These are phyloP conservation scores for Penicillium diatomitis DNA, from an alignment of 495 filamentous ascomycete genomes.

Conservation along the genomic window DNA sequence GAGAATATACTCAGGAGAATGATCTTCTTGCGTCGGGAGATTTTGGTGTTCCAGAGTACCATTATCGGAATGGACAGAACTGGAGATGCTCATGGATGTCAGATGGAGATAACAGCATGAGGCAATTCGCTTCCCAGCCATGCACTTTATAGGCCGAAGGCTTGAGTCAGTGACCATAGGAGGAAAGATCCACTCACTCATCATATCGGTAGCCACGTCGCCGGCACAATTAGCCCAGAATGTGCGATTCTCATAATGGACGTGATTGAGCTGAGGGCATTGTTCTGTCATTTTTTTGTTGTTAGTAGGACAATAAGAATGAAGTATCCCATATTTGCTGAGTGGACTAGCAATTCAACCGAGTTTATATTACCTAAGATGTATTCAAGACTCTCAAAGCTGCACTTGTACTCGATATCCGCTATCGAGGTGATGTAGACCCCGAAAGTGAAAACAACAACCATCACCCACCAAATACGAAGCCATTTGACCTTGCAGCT, in stretches of 20 bases:
- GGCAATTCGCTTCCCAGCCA: too few relatives aligned
- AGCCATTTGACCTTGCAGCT: constrained; percentile 8
- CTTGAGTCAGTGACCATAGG: too few relatives aligned
- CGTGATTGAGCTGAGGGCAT: constrained; percentile 6
- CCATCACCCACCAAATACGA: constrained; percentile 13
- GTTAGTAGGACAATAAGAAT: neutral
- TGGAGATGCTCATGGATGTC: neutral
- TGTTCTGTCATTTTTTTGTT: constrained; percentile 3
- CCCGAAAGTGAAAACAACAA: constrained; percentile 4
- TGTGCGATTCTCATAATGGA: constrained; percentile 11
- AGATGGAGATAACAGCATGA: neutral
- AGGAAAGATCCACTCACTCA: constrained; percentile 5
- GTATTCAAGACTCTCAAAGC: constrained; percentile 7
- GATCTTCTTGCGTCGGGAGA: constrained; percentile 13
- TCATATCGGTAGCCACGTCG: constrained; percentile 13
- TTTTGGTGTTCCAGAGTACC: constrained; percentile 13
- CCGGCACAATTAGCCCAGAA: constrained; percentile 11
- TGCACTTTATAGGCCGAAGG: too few relatives aligned
- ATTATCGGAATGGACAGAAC: constrained; percentile 1
- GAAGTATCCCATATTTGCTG: too few relatives aligned
- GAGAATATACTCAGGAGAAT: constrained; percentile 17
- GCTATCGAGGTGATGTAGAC: constrained; percentile 10
- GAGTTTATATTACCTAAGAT: constrained; percentile 3
- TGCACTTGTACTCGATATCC: constrained; percentile 16
- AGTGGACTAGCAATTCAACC: too few relatives aligned